Evolutionary conservation across 2,329 filamentous ascomycete species (phyloP), one percentile per base, ranked within the genome.

Genomic region (Seiridium unicorne): DNA sequence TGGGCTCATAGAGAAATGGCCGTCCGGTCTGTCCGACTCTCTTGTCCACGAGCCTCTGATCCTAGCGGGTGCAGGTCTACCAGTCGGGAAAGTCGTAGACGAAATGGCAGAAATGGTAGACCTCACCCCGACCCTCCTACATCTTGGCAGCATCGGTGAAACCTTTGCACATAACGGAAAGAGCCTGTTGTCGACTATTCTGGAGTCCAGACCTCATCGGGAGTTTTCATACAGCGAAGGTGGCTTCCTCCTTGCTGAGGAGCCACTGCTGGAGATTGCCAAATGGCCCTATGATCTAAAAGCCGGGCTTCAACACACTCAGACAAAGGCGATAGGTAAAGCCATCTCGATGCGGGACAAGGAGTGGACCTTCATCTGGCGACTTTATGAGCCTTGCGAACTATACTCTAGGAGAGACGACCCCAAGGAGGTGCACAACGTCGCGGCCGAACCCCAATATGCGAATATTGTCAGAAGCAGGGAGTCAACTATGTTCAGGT

Each of bases 1-100:
- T 57, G 78, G 78, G 0, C 65, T 81, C 10, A 77, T 82, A 31
- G 79, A 82, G 65, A 81, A 81, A 60, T 81, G 79, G 78, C 78
- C 77, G 0, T 78, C 75, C 0, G 78, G 74, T 3, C 63, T 80
- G 0, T 78, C 74, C 0, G 75, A 80, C 38, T 70, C 71, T 1
- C 70, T 81, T 1, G 70, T 75, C 0, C 76, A 76, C 13, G 76
- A 80, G 55, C 79, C 78, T 0, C 68, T 81, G 0, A 75, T 81
- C 31, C 70, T 81, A 13, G 78, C 77, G 6, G 59, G 59, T 11
- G 59, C 55, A 2, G 42, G 40, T 3, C 48, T 61, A 4, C 53
- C 53, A 3, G 54, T 44, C 11, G 42, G 31, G 5, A 26, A 54
- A 18, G 36, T 48, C 4, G 34, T 57, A 4, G 44, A 32, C n/a